Evolutionary conservation across 805 yeast genomes (phyloP).

Genomic region (Candida loeiensis): DNA sequence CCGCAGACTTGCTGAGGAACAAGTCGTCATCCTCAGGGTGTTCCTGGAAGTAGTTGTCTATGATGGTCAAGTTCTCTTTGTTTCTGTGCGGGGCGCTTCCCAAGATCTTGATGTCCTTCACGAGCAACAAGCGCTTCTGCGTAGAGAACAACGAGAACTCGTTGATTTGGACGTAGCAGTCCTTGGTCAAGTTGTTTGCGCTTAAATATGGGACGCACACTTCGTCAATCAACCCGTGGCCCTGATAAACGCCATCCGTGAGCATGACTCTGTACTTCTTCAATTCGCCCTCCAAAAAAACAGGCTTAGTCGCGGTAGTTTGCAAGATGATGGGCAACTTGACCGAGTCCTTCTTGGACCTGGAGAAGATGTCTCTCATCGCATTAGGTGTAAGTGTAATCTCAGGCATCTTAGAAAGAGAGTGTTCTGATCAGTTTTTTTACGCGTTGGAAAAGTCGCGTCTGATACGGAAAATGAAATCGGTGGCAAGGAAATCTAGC

Average conservation of each 20-base stretch:
- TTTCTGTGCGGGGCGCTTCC: conserved; percentile 35
- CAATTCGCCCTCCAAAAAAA: conserved; percentile 29
- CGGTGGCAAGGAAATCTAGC: background rate
- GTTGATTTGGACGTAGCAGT: conserved; percentile 38
- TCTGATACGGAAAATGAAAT: background rate
- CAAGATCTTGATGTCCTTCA: conserved; percentile 45
- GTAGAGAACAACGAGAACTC: conserved; percentile 45
- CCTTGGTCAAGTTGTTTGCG: conserved; percentile 43
- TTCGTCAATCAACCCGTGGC: conserved; percentile 39
- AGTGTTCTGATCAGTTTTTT: conserved; percentile 4
- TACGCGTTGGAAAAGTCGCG: conserved; percentile 9
- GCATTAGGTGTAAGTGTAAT: conserved; percentile 13
- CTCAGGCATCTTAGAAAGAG: conserved; percentile 5
- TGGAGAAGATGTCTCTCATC: conserved; percentile 18
- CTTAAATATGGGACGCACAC: conserved; percentile 41
- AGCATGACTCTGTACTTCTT: conserved; percentile 30
- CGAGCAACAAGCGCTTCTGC: conserved; percentile 46
- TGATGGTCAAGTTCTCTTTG: conserved; percentile 36
- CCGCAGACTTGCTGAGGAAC: conserved; percentile 12
- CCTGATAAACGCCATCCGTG: conserved; percentile 36
- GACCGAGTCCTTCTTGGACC: conserved; percentile 13
- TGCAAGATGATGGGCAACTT: conserved; percentile 31
- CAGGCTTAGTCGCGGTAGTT: conserved; percentile 31
- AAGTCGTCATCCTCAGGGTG: conserved; percentile 54
- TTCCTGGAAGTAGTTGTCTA: conserved; percentile 56